Evolutionary conservation across 1,284 basidiomycete species (phyloP), one percentile per base, ranked within the genome.

Genomic region (Coniophora puteana): DNA sequence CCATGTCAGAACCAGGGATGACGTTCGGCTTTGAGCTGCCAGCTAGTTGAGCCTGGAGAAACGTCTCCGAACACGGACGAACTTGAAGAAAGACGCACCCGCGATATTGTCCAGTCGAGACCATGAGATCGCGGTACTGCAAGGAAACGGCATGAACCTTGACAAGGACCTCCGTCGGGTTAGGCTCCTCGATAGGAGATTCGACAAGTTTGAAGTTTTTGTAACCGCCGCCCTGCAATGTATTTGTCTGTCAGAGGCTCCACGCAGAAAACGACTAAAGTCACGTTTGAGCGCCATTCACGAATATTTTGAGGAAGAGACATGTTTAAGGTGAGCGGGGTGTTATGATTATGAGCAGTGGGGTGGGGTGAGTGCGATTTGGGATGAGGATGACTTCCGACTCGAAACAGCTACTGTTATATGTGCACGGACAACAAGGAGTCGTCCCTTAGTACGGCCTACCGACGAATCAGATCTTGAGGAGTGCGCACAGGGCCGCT

Each of bases 1-100:
- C 79, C 47, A 74, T 69, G 50, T 85, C 82, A 4, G 80, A 83
- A 53, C 69, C 65, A 1, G 80, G 78, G 13, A 80, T 65, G 3
- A 72, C 49, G 28, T 72, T 55, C 4, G 54, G 43, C 49, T 31
- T 45, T 37, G 58, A 43, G 11, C 46, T 51, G 30, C 29, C 24
- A 5, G 13, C 14, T 6, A 11, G n/a, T 31, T 13, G n/a, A 39
- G 17, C 34, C 3, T 14, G 25, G 22, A 25, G 3, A 11, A 4
- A 3, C 24, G 25, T 18, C 28, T n/a, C n/a, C n/a, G n/a, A n/a
- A n/a, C n/a, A n/a, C n/a, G n/a, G n/a, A n/a, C n/a, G n/a, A n/a
- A n/a, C n/a, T n/a, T n/a, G n/a, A n/a, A n/a, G n/a, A n/a, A n/a
- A n/a, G n/a, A 50, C 45, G 36, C 27, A 53, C 48, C 49, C 49